A percentile compares a stretch with the other conserved stretches of the same genome.
phyloP scores from a whole-genome alignment of 2,329 filamentous ascomycete species.

The Epichloe uncinata region DNA sequence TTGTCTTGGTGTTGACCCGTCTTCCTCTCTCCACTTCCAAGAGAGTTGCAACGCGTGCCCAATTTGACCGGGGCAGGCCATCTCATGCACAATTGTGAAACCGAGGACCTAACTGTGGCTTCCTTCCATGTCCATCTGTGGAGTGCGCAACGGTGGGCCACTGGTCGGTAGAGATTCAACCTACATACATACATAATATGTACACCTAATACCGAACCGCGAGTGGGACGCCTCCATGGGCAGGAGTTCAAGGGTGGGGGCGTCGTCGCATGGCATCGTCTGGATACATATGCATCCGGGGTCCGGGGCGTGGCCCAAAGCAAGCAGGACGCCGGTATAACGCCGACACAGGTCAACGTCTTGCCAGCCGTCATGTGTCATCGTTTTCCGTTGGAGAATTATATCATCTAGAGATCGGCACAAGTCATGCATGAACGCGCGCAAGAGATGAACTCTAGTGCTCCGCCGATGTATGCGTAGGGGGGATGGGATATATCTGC shows the following conservation, averaged over 20 bases:
- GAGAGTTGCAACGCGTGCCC: not conserved
- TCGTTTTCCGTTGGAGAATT: not conserved
- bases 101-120: not conserved
- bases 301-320: not conserved
- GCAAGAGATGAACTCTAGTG: not conserved
- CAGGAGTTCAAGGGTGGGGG: not conserved
- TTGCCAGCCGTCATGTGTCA: not conserved
- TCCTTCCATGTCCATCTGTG: not conserved
- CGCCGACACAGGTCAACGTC: not conserved
- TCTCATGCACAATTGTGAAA: not conserved
- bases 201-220: not conserved
- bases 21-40: not conserved
- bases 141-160: not conserved
- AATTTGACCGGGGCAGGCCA: not conserved
- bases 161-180: not conserved
- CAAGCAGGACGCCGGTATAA: constrained; percentile 2
- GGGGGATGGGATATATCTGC: not conserved
- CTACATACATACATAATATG: not conserved
- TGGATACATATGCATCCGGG: not conserved
- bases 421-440: not conserved
- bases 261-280: constrained; percentile 2
- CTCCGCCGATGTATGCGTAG: not conserved
- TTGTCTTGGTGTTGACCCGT: not conserved
- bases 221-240: not conserved
- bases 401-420: not conserved